phyloP scores from a whole-genome alignment of 495 filamentous ascomycete species.

The Entonaema liquescens region DNA sequence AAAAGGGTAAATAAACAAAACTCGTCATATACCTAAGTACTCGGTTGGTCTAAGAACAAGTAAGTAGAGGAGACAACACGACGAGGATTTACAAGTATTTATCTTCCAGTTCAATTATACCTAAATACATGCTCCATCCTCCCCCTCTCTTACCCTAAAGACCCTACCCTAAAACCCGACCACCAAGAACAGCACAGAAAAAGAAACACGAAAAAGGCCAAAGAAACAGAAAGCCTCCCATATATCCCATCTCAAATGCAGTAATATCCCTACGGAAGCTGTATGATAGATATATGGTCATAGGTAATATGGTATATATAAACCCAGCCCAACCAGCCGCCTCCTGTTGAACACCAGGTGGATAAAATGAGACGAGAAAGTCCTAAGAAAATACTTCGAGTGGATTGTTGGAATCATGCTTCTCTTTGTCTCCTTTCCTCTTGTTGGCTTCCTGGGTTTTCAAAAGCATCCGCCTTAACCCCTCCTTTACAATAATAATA shows the following conservation, averaged over 20 bases:
- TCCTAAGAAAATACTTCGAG: not conserved
- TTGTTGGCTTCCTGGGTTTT: slow-evolving; percentile 12
- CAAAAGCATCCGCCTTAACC: not conserved
- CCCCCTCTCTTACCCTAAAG: not conserved
- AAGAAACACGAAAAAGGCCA: not conserved
- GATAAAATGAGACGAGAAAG: not conserved
- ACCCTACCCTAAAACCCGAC: not conserved
- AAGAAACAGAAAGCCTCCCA: not conserved
- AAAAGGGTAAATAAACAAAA: too few species aligned
- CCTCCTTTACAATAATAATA: not conserved
- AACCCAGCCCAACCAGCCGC: not conserved
- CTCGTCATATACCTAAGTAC: too few species aligned
- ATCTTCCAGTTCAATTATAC: not conserved
- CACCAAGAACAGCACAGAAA: not conserved
- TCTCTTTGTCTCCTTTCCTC: not conserved
- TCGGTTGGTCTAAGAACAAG: not conserved
- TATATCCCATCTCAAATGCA: not conserved
- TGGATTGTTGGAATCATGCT: not conserved
- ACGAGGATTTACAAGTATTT: not conserved
- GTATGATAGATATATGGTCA: not conserved
- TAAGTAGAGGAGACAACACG: not conserved
- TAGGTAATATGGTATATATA: not conserved
- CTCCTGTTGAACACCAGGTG: not conserved
- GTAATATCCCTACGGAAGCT: too few species aligned
- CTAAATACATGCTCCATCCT: not conserved